phyloP scores from a whole-genome alignment of 1,284 basidiomycete species.

The Pseudozyma thailandica region DNA sequence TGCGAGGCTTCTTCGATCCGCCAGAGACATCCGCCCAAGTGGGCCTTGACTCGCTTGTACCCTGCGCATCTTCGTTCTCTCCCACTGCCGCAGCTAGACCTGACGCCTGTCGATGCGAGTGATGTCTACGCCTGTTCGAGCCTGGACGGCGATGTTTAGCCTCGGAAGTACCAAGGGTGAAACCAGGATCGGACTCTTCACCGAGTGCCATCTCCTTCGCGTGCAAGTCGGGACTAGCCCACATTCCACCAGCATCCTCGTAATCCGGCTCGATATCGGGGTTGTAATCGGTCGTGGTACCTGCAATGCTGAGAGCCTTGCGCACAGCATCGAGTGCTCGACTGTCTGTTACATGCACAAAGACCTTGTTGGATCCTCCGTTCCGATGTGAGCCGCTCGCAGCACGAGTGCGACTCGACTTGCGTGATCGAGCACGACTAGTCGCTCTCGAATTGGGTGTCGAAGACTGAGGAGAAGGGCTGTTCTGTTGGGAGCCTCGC shows the following conservation, averaged over 20 bases:
- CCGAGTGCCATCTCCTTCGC: conserved; percentile 9
- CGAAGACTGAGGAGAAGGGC: conserved; percentile 16
- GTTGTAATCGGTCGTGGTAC: conserved; percentile 52
- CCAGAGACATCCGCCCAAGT: conserved; percentile 33
- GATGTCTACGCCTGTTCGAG: conserved; percentile 15
- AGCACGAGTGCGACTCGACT: conserved; percentile 25
- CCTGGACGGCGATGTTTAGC: conserved; percentile 13
- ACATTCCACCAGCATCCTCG: conserved; percentile 23
- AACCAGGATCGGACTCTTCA: conserved; percentile 16
- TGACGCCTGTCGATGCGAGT: conserved; percentile 22
- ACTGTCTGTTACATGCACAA: conserved; percentile 55
- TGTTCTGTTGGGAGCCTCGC: conserved; percentile 13
- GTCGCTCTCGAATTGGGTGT: conserved; percentile 39
- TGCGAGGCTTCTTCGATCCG: conserved; percentile 21
- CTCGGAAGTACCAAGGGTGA: conserved; percentile 3
- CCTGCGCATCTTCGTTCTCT: conserved; percentile 1
- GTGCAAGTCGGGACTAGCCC: conserved; percentile 34
- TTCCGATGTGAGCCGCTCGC: conserved; percentile 25
- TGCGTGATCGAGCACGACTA: conserved; percentile 46
- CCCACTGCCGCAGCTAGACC: conserved; percentile 12
- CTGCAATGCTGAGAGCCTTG: conserved; percentile 60
- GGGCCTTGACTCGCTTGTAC: conserved; percentile 9
- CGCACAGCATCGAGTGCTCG: conserved; percentile 56
- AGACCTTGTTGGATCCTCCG: conserved; percentile 46
- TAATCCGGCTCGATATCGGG: conserved; percentile 34